Evolutionary conservation across 1,284 basidiomycete species (phyloP).

Genomic region (Irpex rosettiformis): DNA sequence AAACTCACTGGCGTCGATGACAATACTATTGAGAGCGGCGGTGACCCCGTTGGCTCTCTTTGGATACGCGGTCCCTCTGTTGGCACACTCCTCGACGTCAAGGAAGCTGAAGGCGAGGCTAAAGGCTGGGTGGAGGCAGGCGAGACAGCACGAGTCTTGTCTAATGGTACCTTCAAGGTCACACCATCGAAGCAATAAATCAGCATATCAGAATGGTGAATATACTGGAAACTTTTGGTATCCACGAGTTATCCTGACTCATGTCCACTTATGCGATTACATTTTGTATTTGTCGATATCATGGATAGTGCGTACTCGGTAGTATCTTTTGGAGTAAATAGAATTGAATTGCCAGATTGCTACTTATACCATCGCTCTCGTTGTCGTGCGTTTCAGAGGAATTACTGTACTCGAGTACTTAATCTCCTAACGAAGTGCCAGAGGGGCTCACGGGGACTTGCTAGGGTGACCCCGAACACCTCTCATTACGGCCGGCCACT

Average conservation of each 20-base stretch:
- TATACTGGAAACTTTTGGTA: neutral
- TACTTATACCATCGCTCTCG: too few relatives aligned
- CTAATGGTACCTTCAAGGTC: conserved; percentile 33
- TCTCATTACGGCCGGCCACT: too few relatives aligned
- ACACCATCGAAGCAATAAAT: conserved; percentile 8
- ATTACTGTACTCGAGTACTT: neutral
- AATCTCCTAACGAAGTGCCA: neutral
- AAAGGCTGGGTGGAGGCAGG: conserved; percentile 29
- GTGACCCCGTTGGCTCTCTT: conserved; percentile 30
- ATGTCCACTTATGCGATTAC: neutral
- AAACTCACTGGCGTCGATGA: conserved; percentile 68
- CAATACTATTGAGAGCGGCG: conserved; percentile 54
- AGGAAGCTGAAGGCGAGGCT: conserved; percentile 36
- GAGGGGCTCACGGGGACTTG: neutral
- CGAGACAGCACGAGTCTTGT: conserved; percentile 26
- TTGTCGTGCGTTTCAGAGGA: too few relatives aligned
- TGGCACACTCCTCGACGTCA: conserved; percentile 43
- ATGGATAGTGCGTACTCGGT: too few relatives aligned
- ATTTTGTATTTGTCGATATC: too few relatives aligned
- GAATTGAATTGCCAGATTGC: too few relatives aligned
- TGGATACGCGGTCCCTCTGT: conserved; percentile 45
- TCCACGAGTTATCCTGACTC: neutral
- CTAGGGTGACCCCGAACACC: neutral
- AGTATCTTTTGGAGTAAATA: too few relatives aligned
- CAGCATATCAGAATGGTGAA: neutral